Evolutionary conservation across 441 rosid species (phyloP).

Genomic region (Populus hybrid): DNA sequence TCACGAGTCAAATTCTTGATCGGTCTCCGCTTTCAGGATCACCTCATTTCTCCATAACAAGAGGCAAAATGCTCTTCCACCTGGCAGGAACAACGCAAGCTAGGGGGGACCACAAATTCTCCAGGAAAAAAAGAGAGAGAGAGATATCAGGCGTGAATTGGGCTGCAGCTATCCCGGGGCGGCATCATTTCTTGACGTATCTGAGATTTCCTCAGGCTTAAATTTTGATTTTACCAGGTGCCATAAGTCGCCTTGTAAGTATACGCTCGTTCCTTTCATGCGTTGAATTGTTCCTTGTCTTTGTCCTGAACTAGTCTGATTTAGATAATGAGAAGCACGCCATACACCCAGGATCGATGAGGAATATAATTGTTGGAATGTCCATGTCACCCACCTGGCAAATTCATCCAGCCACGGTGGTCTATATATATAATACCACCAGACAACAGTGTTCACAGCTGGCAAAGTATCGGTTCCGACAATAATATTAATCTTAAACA

Average conservation of each 20-base stretch:
- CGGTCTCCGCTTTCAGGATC: no score
- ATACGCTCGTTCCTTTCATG: background rate
- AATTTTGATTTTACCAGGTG: background rate
- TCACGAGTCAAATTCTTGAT: background rate
- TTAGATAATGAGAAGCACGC: background rate
- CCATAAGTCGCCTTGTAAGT: background rate
- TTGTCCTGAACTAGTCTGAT: no score
- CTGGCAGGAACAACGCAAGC: no score
- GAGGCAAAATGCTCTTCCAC: no score
- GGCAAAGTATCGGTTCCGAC: slow-evolving; percentile 16
- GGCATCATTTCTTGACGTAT: background rate
- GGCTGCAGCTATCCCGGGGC: background rate
- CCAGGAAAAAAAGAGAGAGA: background rate
- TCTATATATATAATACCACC: background rate
- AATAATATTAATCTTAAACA: background rate
- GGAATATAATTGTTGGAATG: background rate
- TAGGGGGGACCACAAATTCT: no score
- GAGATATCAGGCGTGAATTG: background rate
- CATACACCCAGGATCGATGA: background rate
- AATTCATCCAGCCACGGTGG: background rate
- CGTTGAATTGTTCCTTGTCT: no score
- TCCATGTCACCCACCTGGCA: background rate
- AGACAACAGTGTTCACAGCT: slow-evolving; percentile 6
- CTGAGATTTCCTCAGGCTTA: background rate
- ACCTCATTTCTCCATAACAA: no score